Conservation (phyloP, 108 stramenopile genomes). For the Fragilariopsis cylindrus region DNA sequence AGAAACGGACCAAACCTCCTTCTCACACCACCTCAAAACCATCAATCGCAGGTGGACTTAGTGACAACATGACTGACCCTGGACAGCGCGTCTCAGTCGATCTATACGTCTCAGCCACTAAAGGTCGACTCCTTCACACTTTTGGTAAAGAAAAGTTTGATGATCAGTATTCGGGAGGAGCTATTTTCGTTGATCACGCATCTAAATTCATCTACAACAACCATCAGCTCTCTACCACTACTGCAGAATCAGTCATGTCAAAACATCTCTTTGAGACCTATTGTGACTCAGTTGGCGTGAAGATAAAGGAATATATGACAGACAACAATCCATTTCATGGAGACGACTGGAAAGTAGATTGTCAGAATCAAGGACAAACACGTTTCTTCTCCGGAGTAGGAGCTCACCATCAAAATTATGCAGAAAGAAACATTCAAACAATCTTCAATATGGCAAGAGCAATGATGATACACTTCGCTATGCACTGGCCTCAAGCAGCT, state of each 20-base stretch:
- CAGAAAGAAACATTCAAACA: constrained; percentile 43
- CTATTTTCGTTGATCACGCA: constrained; percentile 56
- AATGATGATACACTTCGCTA: constrained; percentile 39
- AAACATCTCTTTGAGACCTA: constrained; percentile 31
- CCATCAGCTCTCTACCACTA: constrained; percentile 24
- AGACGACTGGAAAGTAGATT: constrained; percentile 9
- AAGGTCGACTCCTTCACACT: constrained; percentile 31
- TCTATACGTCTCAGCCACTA: constrained; percentile 25
- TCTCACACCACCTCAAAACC: not conserved
- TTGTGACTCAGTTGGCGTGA: constrained; percentile 15
- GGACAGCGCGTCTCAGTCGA: constrained; percentile 45
- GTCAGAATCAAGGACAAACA: constrained; percentile 4
- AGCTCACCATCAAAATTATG: constrained; percentile 59
- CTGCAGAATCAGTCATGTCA: constrained; percentile 28
- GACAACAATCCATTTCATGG: constrained; percentile 30
- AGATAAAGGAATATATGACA: constrained; percentile 13
- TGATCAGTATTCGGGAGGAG: constrained; percentile 31
- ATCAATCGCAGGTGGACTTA: not conserved
- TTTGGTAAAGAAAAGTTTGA: constrained; percentile 27
- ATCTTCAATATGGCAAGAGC: constrained; percentile 34
- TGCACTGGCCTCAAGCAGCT: constrained; percentile 50
- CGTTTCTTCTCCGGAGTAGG: constrained; percentile 40
- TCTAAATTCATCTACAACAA: constrained; percentile 32
- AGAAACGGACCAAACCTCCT: constrained; percentile 12
- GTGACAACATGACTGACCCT: constrained; percentile 28